phyloP scores from a whole-genome alignment of 352 stramenopile species.

The Globisporangium sylvaticum region DNA sequence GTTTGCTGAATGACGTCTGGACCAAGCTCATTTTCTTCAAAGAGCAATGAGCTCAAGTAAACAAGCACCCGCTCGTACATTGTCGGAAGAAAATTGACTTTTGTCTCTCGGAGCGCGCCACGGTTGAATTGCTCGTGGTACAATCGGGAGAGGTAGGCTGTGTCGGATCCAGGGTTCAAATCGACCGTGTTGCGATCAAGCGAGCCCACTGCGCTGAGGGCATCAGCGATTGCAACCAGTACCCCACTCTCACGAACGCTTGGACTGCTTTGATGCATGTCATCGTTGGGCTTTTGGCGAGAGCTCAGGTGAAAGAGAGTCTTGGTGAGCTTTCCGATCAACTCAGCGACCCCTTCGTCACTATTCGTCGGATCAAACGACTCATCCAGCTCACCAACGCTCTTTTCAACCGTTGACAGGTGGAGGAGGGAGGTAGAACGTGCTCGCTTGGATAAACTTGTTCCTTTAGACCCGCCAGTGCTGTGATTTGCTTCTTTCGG shows the following conservation, averaged over 20 bases:
- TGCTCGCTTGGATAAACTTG: neutral
- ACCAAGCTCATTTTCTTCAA: conserved; percentile 33
- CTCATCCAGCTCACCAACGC: conserved; percentile 12
- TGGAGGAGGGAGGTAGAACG: conserved; percentile 13
- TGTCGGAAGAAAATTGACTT: conserved; percentile 32
- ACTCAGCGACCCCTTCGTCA: neutral
- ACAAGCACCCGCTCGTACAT: conserved; percentile 66
- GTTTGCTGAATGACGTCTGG: conserved; percentile 40
- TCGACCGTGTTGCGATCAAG: conserved; percentile 58
- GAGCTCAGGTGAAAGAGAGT: conserved; percentile 53
- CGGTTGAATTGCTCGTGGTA: conserved; percentile 59
- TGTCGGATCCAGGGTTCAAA: conserved; percentile 48
- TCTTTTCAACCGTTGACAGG: conserved; percentile 13
- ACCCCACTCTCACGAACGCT: conserved; percentile 7
- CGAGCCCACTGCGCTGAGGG: conserved; percentile 60
- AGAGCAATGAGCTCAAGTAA: conserved; percentile 64
- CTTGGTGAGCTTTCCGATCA: conserved; percentile 43
- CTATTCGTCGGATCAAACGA: conserved; percentile 5
- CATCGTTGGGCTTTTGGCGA: conserved; percentile 3
- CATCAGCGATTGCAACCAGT: conserved; percentile 41
- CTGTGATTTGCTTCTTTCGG: neutral
- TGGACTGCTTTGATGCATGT: neutral
- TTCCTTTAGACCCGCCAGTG: neutral
- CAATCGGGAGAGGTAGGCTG: conserved; percentile 42
- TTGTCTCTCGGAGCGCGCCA: conserved; percentile 46